Evolutionary conservation across 2,329 filamentous ascomycete species (phyloP), one percentile per base, ranked within the genome.

Genomic region (Ophiostoma australiae): DNA sequence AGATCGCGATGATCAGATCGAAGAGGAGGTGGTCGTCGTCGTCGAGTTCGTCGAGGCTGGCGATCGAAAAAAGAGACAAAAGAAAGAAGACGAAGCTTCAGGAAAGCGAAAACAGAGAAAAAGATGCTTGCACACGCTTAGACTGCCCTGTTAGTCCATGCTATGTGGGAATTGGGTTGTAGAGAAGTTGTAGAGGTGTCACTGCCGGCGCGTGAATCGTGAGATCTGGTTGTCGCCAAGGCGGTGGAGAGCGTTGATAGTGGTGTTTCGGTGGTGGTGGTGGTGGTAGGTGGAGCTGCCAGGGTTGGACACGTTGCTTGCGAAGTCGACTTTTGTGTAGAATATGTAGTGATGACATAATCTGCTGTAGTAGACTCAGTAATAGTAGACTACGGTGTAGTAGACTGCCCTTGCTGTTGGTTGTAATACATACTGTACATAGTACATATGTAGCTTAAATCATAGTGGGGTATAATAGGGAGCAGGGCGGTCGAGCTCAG

Each of bases 251-350:
- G 61, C 37, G 58, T 15, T 31, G 55, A 67, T 61, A 39, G 67
- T 52, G 70, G 66, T 67, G 69, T 27, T n/a, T 55, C 20, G 31
- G 61, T 65, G 31, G 52, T 68, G 55, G 70, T 65, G 41, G 55
- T 44, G 37, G 52, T 55, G 52, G 48, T 39, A 55, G 55, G 67
- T 55, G 55, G 61, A 37, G 61, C 17, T 63, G 44, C 41, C 35
- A 69, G 31, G 68, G 67, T 71, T 72, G 70, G 71, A 73, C 72
- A 73, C 72, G 72, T 73, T 71, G 71, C 65, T 39, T 35, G 63
- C 68, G 66, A 67, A 58, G 31, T 31, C 7, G 23, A 20, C 15
- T 39, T 35, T 63, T 20, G 52, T 58, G 69, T 44, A 61, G 23
- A 37, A n/a, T 13, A 31, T 20, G 4, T 67, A 44, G 37, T 23